Base-by-base conservation (phyloP, 495 filamentous ascomycete genomes). In the Annulohypoxylon moriforme region DNA sequence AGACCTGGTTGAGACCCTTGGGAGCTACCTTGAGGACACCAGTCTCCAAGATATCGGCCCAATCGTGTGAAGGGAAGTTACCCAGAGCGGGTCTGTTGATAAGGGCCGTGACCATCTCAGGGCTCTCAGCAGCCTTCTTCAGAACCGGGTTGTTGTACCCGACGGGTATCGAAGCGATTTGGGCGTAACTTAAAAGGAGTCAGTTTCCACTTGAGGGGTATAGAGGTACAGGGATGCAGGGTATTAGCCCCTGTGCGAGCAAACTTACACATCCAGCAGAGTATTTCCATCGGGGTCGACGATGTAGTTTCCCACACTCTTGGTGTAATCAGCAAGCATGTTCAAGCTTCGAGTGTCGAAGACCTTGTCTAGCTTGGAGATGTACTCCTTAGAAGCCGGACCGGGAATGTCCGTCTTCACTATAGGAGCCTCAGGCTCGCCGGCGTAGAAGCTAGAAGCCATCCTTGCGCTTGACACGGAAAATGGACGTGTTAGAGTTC, bases 121-220 rank as follows among this genome's bases (percentile, higher is more conserved):
- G 87, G 70, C 89, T 90, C 60, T 83, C 83, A 36, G 93, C 92
- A 29, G 90, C 89, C 76, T 90, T 84, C 66, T 86, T 83, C 59
- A 99, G 87, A 71, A 85, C 80, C 22, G 94, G 92, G 82, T 99
- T 99, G 87, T 93, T 97, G 88, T 99, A 99, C 55, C 96, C 96
- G 63, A 99, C 85, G 29, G 95, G 95, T 77, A 99, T 99, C 24
- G 95, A 98, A 72, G 96, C 96, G 76, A 98, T 98, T 82, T 98
- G 95, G 44, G 94, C 92, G 71, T 96, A 96, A 64, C 91, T 93
- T 71, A 61, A 60, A 52, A 60, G 60, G 50, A 58, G 68, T 77
- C 59, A 74, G 47, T 25, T 36, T 40, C 18, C 52, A 59, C 25
- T 11, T 13, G n/a, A n/a, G n/a, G n/a, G n/a, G n/a, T n/a, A n/a